Conservation (phyloP, 352 stramenopile species). For the Globisporangium takayamanum region DNA sequence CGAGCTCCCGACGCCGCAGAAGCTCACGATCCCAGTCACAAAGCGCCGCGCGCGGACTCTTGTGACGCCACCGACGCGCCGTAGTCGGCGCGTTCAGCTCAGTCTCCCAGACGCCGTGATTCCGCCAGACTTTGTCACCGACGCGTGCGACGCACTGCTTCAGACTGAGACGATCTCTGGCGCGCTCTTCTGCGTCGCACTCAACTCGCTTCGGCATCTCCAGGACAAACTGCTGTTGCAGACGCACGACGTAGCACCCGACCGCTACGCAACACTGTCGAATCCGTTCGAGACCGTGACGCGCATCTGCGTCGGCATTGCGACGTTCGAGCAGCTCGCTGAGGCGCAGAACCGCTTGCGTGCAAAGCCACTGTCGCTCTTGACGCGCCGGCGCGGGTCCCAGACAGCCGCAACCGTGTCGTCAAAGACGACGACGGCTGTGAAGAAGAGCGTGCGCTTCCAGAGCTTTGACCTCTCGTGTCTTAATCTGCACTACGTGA, state of each 20-base stretch:
- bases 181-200: constrained; percentile 29
- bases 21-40: constrained; percentile 8
- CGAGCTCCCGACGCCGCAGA: constrained; percentile 7
- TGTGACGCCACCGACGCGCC: not conserved
- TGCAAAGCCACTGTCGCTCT: constrained; percentile 12
- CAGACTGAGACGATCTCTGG: constrained; percentile 34
- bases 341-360: constrained; percentile 17
- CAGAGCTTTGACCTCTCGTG: constrained; percentile 63
- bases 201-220: constrained; percentile 27
- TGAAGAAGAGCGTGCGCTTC: constrained; percentile 48
- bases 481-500: constrained; percentile 48
- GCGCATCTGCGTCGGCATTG: constrained; percentile 27
- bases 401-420: no score
- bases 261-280: not conserved
- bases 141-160: constrained; percentile 28
- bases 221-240: constrained; percentile 6
- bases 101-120: not conserved
- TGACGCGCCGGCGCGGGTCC: constrained; percentile 9
- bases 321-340: constrained; percentile 32
- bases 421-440: not conserved
- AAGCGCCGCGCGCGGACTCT: constrained; percentile 2
- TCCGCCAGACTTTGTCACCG: constrained; percentile 18
- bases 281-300: constrained; percentile 22
- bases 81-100: constrained; percentile 4
- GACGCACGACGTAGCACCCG: not conserved